Evolutionary conservation across 352 stramenopile genomes (phyloP), one percentile per base, ranked within the genome.

Genomic region (Pseudoperonospora humuli): DNA sequence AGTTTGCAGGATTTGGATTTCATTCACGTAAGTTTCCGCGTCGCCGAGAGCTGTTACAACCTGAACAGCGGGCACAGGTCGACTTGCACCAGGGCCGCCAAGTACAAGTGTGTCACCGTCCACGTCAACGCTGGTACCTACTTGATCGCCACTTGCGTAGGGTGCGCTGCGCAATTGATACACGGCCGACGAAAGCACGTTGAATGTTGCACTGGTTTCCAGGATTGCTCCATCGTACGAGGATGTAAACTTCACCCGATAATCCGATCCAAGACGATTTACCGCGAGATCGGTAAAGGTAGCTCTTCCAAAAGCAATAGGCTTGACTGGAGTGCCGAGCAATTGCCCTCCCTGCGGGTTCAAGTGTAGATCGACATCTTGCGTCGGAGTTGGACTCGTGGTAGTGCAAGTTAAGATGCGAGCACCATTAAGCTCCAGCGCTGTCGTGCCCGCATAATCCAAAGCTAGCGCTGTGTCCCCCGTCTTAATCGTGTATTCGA

Each of bases 401-500:
- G 68, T 28, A 4, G 71, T 67, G 11, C 75, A 86, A 7, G 81
- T 89, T 13, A 90, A 52, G 27, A 93, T 89, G 8, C 60, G 67
- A 21, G 74, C 74, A 8, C 70, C 74, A 29, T 86, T 86, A 5
- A 86, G 57, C 10, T 75, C 54, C n/a, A 93, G 33, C 1, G 78
- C 63, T 2, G 57, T 52, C 3, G 72, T 71, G 23, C 54, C 60
- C 0, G 75, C 64, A 41, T 93, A 93, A 21, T 93, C 81, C 6
- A 93, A 44, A 28, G 78, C 60, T 3, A 41, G 55, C 0, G 78
- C 44, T 3, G 68, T 82, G 35, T 93, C 81, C 13, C 79, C 81
- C 2, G 75, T 86, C 33, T 80, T 61, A 4, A 93, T 61, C 1
- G 54, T 71, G 47, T 92, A 93, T 45, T 87, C 61, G 17, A 93